Evolutionary conservation across 768 basidiomycete genomes (phyloP), one percentile per base, ranked within the genome.

Genomic region (Suillus variegatus): DNA sequence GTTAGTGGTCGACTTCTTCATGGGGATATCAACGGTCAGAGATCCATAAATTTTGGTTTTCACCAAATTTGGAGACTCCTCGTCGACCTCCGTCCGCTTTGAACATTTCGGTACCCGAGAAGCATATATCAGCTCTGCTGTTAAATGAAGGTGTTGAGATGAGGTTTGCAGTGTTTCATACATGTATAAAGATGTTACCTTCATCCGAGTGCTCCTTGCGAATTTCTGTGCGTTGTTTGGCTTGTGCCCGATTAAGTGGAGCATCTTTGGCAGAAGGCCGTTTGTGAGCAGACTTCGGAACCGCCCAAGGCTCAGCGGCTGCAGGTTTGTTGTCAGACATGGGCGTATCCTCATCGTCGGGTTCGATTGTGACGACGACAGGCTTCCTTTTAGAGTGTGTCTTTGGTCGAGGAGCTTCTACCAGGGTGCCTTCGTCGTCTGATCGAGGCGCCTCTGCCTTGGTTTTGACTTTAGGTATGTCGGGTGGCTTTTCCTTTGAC

Each of bases 401-500:
- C 49, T 54, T 64, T 66, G 12, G 58, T 16, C 14, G 70, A 0
- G 66, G 73, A 12, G 65, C 67, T 10, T 76, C 74, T 13, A 74
- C 73, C 1, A 76, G 71, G 2, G 69, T 73, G 47, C 35, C 62
- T 10, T 77, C 76, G 40, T 76, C 76, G 49, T 76, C 75, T 75
- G 38, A n/a, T 62, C 60, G 66, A 22, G 25, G 22, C 18, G 40
- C 20, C 38, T 61, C 13, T 6, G 35, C 38, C 20, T 51, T 70
- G 38, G 60, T 13, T 44, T 70, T 74, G 6, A 51, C 3, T 62
- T 47, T 65, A 8, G 36, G 49, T 52, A n/a, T 46, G 43, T 22
- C 61, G 10, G 57, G 61, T 44, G 32, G 4, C 25, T 60, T 35
- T 63, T 22, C 28, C 41, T 43, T 60, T 18, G 41, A 18, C 6